Evolutionary conservation across 1,284 basidiomycete genomes (phyloP).

Genomic region (Fomitopsis palustris): DNA sequence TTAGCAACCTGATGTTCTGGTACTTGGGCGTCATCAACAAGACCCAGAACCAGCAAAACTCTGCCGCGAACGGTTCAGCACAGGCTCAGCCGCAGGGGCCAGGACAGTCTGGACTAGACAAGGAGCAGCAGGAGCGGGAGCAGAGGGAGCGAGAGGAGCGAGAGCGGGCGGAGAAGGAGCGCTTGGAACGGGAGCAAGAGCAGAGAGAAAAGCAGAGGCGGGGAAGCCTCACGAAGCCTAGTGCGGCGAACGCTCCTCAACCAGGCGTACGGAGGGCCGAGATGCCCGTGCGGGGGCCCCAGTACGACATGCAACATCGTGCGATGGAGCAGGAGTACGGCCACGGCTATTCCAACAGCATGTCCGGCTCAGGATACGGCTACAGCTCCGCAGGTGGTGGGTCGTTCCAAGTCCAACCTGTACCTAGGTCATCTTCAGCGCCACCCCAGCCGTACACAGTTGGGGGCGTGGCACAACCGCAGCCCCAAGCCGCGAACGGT

Average conservation of each 20-base stretch:
- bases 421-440: conserved; percentile 10
- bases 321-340: conserved; percentile 86
- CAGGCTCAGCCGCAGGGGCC: conserved; percentile 6
- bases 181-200: conserved; percentile 40
- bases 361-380: conserved; percentile 7
- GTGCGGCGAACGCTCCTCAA: conserved; percentile 51
- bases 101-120: conserved; percentile 26
- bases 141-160: conserved; percentile 42
- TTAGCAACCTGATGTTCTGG: conserved; percentile 99
- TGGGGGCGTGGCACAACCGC: conserved; percentile 30
- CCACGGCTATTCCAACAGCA: conserved; percentile 14
- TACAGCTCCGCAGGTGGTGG: conserved; percentile 12
- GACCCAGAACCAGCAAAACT: conserved; percentile 37
- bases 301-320: conserved; percentile 91
- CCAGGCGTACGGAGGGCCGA: conserved; percentile 70
- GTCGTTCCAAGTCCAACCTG: conserved; percentile 3
- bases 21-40: conserved; percentile 98
- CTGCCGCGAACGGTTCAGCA: conserved; percentile 20
- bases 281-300: conserved; percentile 82
- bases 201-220: conserved; percentile 44
- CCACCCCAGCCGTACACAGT: conserved; percentile 20
- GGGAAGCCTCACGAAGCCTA: conserved; percentile 43
- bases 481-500: conserved; percentile 28
- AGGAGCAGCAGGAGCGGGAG: conserved; percentile 42
- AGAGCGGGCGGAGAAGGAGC: conserved; percentile 42